These are phyloP conservation scores for Fusarium verrucosum DNA, from an alignment of 2,329 filamentous ascomycete genomes.

Conservation along the genomic window DNA sequence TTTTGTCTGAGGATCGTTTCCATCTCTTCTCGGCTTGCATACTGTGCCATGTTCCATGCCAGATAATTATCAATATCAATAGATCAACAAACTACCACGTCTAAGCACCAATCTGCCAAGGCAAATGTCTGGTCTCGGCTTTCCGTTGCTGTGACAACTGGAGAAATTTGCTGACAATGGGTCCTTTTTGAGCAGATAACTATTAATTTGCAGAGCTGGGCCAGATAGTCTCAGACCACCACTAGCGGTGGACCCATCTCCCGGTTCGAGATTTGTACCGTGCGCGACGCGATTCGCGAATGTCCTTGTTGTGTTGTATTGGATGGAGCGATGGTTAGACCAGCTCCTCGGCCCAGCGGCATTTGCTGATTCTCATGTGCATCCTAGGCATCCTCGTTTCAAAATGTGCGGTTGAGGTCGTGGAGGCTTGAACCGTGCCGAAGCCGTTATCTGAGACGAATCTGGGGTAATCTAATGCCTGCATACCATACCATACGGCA, in stretches of 20 bases:
- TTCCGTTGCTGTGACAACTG: conserved; percentile 43
- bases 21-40: not conserved
- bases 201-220: conserved; percentile 23
- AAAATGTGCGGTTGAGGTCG: not conserved
- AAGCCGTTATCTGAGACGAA: conserved; percentile 27
- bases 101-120: conserved; percentile 30
- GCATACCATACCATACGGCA: not conserved
- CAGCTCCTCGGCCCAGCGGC: conserved; percentile 27
- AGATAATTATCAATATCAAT: conserved; percentile 19
- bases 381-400: not conserved
- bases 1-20: conserved; percentile 7
- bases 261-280: conserved; percentile 9
- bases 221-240: conserved; percentile 24
- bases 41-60: conserved; percentile 13
- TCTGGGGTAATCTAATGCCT: conserved; percentile 20
- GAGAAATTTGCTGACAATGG: conserved; percentile 26
- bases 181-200: conserved; percentile 10
- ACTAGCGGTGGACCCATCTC: conserved; percentile 12
- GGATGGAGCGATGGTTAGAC: not conserved
- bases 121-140: conserved; percentile 24
- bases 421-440: conserved; percentile 7
- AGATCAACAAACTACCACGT: not conserved
- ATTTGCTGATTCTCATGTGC: conserved; percentile 9
- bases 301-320: not conserved
- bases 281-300: conserved; percentile 8